Evolutionary conservation across 495 filamentous ascomycete species (phyloP).

Genomic region (Xylaria venustula): DNA sequence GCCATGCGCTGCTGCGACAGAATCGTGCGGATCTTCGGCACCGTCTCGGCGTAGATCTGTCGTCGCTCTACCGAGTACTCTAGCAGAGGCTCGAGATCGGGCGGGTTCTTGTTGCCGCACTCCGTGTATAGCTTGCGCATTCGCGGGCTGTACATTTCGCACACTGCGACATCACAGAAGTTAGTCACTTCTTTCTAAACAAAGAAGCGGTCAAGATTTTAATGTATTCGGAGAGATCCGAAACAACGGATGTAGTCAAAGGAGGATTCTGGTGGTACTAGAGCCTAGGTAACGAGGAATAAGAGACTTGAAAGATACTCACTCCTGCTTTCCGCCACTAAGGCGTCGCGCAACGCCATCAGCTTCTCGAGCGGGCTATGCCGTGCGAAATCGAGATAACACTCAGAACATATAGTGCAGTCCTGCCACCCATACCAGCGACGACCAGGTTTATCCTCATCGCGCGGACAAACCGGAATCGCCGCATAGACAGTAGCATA

Average conservation of each 20-base stretch:
- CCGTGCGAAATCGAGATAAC: constrained; percentile 34
- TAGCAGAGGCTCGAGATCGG: constrained; percentile 14
- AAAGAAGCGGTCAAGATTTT: too few species aligned
- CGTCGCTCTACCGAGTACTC: constrained; percentile 17
- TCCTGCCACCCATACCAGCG: constrained; percentile 39
- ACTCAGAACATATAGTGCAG: constrained; percentile 40
- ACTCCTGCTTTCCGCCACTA: background rate
- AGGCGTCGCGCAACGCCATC: background rate
- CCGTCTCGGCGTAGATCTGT: constrained; percentile 20
- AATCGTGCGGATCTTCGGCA: constrained; percentile 25
- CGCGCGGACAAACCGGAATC: constrained; percentile 25
- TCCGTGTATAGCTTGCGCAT: constrained; percentile 15
- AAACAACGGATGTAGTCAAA: too few species aligned
- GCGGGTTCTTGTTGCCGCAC: constrained; percentile 27
- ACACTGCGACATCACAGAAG: background rate
- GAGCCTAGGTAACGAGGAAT: too few species aligned
- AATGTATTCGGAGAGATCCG: too few species aligned
- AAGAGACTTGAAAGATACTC: background rate
- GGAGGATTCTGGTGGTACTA: too few species aligned
- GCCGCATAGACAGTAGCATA: constrained; percentile 23
- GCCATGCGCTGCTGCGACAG: constrained; percentile 19
- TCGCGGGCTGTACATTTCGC: constrained; percentile 4
- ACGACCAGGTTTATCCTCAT: constrained; percentile 25
- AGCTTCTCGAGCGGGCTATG: background rate
- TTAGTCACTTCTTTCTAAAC: background rate